Evolutionary conservation across 2,329 filamentous ascomycete genomes (phyloP), one percentile per base, ranked within the genome.

Genomic region (Alternaria novae-zelandiae): DNA sequence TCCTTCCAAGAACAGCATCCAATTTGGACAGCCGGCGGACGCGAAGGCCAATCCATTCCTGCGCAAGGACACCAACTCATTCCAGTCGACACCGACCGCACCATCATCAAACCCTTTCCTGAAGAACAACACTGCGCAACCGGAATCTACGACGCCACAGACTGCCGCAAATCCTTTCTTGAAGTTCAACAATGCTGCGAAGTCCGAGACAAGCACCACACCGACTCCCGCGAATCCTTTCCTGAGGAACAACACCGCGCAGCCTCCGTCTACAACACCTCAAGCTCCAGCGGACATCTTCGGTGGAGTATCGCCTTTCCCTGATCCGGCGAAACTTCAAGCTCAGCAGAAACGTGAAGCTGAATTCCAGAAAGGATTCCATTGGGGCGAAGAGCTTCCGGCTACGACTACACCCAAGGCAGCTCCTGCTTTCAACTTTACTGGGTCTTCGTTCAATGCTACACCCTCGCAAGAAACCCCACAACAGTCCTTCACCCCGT

Each of bases 1-100:
- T 61, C 58, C 71, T 9, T 66, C 69, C 0, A 76, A 73, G 28
- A 68, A 76, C 23, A 4, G 63, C 15, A 72, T 78, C 32, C 69
- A 72, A 13, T 79, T 79, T 41, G 67, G 69, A 6, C 59, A 67
- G 9, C 46, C 66, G 4, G 41, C 47, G 47, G 49, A 51, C 6
- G 7, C 59, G 8, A 64, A 54, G 6, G 41, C 41, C 11, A 73
- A 67, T 23, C 67, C 69, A 10, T 69, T 69, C 20, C 12, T 64
- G 20, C 53, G 51, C 25, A 55, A 63, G 21, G 53, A 54, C 23
- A n/a, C 4, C 36, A 44, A 12, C 3, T 11, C 56, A 15, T 50
- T 47, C 10, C 45, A 50, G 11, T 54, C 59, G 45, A 21, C 59
- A 7, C 21, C 56, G 8, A 21, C 36, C 12, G 41, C 50, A 8